A percentile compares a stretch with the other conserved stretches of the same genome.
Evolutionary conservation across 768 basidiomycete species (phyloP).

Genomic region (Cystofilobasidium ferigula): DNA sequence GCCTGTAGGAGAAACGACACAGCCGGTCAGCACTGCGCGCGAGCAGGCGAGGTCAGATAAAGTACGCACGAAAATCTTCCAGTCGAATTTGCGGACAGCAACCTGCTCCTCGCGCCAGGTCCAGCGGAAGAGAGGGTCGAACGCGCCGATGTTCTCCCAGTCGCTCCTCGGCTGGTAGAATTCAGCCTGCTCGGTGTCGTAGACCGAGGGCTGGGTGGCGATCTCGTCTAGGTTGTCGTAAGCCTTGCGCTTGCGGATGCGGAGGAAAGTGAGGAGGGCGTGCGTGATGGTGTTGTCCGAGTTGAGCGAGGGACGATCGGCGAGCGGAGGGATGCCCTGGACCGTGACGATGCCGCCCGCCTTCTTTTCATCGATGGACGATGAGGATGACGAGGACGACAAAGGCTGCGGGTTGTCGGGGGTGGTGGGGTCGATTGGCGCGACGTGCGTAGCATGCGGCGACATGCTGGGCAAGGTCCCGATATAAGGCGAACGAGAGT

Average conservation of each 20-base stretch:
- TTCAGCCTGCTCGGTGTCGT: conserved; percentile 30
- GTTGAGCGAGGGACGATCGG: not conserved
- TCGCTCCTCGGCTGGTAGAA: conserved; percentile 22
- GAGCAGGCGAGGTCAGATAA: conserved; percentile 29
- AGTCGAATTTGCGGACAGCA: conserved; percentile 48
- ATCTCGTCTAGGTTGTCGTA: conserved; percentile 17
- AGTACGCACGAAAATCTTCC: conserved; percentile 46
- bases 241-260: not conserved
- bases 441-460: too few relatives aligned
- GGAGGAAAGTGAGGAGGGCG: not conserved
- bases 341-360: not conserved
- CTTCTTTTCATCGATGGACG: not conserved
- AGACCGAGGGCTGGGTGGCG: conserved; percentile 33
- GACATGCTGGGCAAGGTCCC: too few relatives aligned
- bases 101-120: conserved; percentile 59
- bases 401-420: not conserved
- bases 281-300: not conserved
- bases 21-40: not conserved
- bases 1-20: conserved; percentile 23
- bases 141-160: conserved; percentile 47
- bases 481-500: too few relatives aligned
- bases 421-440: not conserved
- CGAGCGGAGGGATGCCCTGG: conserved; percentile 3
- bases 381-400: not conserved
- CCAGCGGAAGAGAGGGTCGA: conserved; percentile 58